Base-by-base conservation (phyloP, 352 stramenopile species). In the Phytophthora boehmeriae region DNA sequence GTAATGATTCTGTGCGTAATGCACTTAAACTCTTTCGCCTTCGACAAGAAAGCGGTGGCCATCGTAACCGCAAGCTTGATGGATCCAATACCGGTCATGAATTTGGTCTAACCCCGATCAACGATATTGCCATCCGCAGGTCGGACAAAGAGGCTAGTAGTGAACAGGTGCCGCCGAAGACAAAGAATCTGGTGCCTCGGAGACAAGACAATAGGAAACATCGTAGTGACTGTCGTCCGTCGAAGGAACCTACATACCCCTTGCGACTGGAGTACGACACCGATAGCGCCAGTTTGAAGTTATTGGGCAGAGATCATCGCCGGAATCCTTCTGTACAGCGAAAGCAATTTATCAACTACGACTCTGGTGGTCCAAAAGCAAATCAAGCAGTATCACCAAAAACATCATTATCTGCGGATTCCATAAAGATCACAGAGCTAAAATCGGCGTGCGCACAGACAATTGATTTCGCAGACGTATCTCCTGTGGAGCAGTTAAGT, bases 11-110 rank as follows among this genome's bases (percentile, higher is more conserved):
- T n/a, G 60, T 80, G 49, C 62, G 68, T 19, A 89, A 88, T 16
- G 75, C 76, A 8, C 59, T 89, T 19, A 86, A 76, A 41, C 65
- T 89, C 10, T 68, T 89, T 39, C 79, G 69, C 44, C 63, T 89
- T 2, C 65, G 73, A 6, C 83, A 85, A 46, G 61, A 79, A 30
- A 67, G 50, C 8, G 34, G 22, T 22, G 36, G 19, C 9, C 14
- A 52, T 8, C 0, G 30, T 22, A 30, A 34, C 9, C 45, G 46
- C 14, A 53, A 57, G 14, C 23, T 36, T 8, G 38, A n/a, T 19
- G 47, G 41, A 30, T 56, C 27, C 22, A 22, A 13, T 8, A 19
- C 14, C 35, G n/a, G n/a, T 10, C 48, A 39, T 38, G 35, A 27
- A 47, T 51, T 28, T 22, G 42, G 30, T 35, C 19, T 10, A n/a